These are phyloP conservation scores for Globisporangium polare DNA, from an alignment of 352 stramenopile species.

Conservation along the genomic window DNA sequence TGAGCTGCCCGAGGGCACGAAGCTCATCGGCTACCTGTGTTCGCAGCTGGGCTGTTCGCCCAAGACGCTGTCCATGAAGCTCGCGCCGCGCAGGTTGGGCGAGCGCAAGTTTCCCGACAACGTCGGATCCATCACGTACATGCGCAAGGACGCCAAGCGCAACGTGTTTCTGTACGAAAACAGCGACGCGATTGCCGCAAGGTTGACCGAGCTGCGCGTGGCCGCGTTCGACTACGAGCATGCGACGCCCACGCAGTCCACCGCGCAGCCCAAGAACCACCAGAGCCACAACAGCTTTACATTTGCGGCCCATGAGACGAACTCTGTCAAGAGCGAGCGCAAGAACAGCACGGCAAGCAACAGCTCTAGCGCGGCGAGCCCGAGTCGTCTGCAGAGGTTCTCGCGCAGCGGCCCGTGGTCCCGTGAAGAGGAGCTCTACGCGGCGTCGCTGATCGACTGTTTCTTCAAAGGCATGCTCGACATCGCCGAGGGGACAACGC, in stretches of 20 bases:
- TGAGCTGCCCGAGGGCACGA: constrained; percentile 47
- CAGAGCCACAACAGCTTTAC: too few species aligned
- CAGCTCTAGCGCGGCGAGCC: constrained; percentile 8
- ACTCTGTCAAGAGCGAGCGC: constrained; percentile 5
- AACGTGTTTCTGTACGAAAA: background rate
- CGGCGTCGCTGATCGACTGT: constrained; percentile 53
- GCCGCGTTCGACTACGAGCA: constrained; percentile 23
- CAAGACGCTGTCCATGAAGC: constrained; percentile 68
- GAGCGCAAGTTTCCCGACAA: constrained; percentile 59
- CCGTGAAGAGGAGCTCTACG: constrained; percentile 65
- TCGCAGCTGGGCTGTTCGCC: constrained; percentile 46
- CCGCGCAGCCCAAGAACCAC: background rate
- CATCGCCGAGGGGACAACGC: constrained; percentile 56
- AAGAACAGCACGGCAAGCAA: constrained; percentile 18
- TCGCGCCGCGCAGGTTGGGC: constrained; percentile 44
- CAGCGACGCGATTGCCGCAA: constrained; percentile 11
- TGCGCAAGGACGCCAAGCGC: constrained; percentile 23
- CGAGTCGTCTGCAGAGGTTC: constrained; percentile 19
- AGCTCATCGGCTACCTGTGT: constrained; percentile 54
- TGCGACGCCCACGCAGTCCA: constrained; percentile 16
- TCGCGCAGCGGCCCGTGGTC: constrained; percentile 62
- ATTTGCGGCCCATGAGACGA: background rate
- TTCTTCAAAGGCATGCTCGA: constrained; percentile 68
- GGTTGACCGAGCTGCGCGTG: constrained; percentile 20
- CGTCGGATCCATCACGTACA: constrained; percentile 50